A percentile compares a stretch with the other conserved stretches of the same genome.
Evolutionary conservation across 345 rosid species (phyloP).

Genomic region (Excoecaria agallocha): DNA sequence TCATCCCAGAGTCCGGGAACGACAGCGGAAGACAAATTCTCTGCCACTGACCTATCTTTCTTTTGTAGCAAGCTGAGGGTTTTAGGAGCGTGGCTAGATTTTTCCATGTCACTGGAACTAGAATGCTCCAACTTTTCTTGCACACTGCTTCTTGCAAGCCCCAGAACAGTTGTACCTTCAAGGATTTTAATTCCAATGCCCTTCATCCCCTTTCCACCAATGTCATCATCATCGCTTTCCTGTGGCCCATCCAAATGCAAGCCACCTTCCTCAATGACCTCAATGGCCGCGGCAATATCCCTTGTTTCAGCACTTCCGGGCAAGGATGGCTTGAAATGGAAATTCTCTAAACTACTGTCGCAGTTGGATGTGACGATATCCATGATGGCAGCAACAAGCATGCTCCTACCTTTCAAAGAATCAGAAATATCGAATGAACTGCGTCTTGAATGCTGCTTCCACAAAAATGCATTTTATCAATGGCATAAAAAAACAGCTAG

Average conservation of each 20-base stretch:
- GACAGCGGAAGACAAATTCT: constrained; percentile 69
- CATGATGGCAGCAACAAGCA: constrained; percentile 99
- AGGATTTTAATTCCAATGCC: constrained; percentile 94
- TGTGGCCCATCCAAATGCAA: constrained; percentile 62
- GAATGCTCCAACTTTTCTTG: constrained; percentile 46
- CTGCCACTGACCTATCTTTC: constrained; percentile 46
- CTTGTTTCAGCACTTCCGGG: constrained; percentile 76
- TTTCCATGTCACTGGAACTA: constrained; percentile 32
- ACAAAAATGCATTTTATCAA: constrained; percentile 81
- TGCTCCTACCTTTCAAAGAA: constrained; percentile 99
- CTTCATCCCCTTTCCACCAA: constrained; percentile 68
- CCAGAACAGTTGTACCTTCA: constrained; percentile 86
- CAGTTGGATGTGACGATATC: constrained; percentile 91
- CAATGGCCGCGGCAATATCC: constrained; percentile 84
- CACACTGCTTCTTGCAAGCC: constrained; percentile 63
- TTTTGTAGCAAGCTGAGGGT: constrained; percentile 51
- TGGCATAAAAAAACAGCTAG: constrained; percentile 44
- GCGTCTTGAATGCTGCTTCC: constrained; percentile 96
- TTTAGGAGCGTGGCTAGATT: constrained; percentile 36
- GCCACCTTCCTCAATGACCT: constrained; percentile 94
- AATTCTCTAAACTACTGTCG: constrained; percentile 51
- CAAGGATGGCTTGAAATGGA: constrained; percentile 53
- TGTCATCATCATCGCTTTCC: constrained; percentile 58
- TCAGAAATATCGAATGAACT: constrained; percentile 92
- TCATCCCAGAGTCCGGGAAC: constrained; percentile 99